Evolutionary conservation across 169 alveolate species (phyloP), one percentile per base, ranked within the genome.

Genomic region (Cryptosporidium parvum): DNA sequence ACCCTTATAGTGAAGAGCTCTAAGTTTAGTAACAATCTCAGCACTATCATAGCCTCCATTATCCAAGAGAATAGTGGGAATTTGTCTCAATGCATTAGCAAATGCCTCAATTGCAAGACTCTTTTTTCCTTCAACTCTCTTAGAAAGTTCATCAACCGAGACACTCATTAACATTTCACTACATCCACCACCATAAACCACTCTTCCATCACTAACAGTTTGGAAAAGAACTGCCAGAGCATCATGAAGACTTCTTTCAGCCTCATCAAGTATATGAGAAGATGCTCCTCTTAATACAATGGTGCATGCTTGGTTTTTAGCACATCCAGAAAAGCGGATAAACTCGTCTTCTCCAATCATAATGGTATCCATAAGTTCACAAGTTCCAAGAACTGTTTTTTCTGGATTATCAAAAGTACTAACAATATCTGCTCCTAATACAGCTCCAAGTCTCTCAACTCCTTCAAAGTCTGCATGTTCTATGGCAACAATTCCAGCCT

Each of bases 381-480:
- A 98, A 65, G 94, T 84, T 21, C 99, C 99, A 31, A 98, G 94
- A 58, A 93, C 91, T 23, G 95, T 92, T 84, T 93, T 92, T 86
- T 98, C 99, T 31, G 99, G 99, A 71, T 94, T 92, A 75, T 98
- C 99, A 95, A 99, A 99, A 10, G 99, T 98, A 26, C 99, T 98
- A 61, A 97, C 96, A 85, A 98, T 98, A 85, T 97, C 99, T 29
- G 99, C 99, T 35, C 98, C 99, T 56, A 98, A 92, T 23, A 98
- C 99, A 14, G 99, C 99, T 16, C 99, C 99, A 70, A 99, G 97
- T 91, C 99, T 96, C 95, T 99, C 99, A 94, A 97, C 98, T 61
- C 99, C 99, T 91, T 99, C 99, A 85, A 99, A 99, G 93, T 99
- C 99, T 53, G 99, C 99, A 87, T 98, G 99, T 93, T 98, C 99